phyloP scores from a whole-genome alignment of 306 rosid species.

The Acacia crassicarpa region DNA sequence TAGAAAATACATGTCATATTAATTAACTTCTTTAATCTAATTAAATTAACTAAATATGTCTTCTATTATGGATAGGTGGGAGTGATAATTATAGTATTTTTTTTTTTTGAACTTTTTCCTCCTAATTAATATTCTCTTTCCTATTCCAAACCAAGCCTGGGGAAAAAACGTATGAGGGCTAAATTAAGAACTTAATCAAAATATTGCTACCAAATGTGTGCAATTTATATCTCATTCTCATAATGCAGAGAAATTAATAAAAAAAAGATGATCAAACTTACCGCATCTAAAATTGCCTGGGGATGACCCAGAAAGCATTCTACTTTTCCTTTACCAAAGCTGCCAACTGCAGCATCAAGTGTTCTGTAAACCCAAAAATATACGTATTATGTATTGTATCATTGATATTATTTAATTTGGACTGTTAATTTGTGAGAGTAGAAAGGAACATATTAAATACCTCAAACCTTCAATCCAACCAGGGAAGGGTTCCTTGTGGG shows the following conservation, averaged over 20 bases:
- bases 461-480: constrained; percentile 47
- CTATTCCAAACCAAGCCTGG: background rate
- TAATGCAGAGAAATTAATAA: background rate
- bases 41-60: too few species aligned
- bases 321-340: constrained; percentile 45
- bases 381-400: background rate
- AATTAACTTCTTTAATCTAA: too few species aligned
- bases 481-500: constrained; percentile 43
- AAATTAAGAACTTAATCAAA: too few species aligned
- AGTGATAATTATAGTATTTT: too few species aligned
- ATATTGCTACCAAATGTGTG: background rate
- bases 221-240: background rate
- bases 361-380: background rate
- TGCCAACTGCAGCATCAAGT: constrained; percentile 34
- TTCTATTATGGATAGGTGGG: fast-evolving
- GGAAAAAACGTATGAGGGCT: background rate
- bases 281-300: constrained; percentile 38
- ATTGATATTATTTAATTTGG: background rate
- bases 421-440: background rate
- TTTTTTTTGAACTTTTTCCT: background rate
- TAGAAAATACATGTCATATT: too few species aligned
- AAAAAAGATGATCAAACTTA: background rate
- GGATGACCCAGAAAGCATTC: constrained; percentile 37
- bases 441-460: background rate
- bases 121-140: background rate